Evolutionary conservation across 208 protist genomes (phyloP), one percentile per base, ranked within the genome.

Genomic region (Borovskyia barvae): DNA sequence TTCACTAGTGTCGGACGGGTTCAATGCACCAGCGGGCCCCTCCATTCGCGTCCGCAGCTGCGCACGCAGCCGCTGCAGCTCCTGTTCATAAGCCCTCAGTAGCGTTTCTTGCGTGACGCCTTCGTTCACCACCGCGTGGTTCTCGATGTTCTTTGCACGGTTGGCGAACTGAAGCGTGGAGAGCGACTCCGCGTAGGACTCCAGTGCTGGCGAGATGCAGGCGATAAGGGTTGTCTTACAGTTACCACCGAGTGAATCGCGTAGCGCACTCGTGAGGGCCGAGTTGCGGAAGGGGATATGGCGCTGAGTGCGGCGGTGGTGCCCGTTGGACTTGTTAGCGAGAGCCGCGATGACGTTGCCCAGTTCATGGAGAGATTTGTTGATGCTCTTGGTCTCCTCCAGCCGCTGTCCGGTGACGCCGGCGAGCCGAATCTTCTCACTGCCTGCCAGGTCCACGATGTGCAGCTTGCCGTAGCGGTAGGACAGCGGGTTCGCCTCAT

Each of bases 271-370:
- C 5, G 97, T 98, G 68, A 98, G 87, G 69, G 96, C 96, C n/a
- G 85, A 97, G 77, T 97, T 94, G 39, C 95, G 90, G 72, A 95
- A 98, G 12, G 97, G 97, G 12, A 98, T 70, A 75, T 98, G 96
- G 30, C 50, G 33, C 24, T n/a, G 48, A 12, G 40, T 48, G 15
- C 63, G 43, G 66, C 55, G 39, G n/a, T 87, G 76, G 35, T 70
- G 46, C 14, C 73, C 65, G 56, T 73, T 85, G 63, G 63, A 77
- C 75, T 69, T 92, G 59, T 59, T 90, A 75, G 61, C 83, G n/a
- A 96, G 78, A 7, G 88, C 82, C 33, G 89, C 73, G 51, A 96
- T 96, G 48, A 96, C 91, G 58, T 90, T 85, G 49, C 86, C 83
- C 2, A 96, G 77, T 57, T 92, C 87, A 58, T 94, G 87, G 66